Evolutionary conservation across 2,329 filamentous ascomycete genomes (phyloP).

Genomic region (Grosmannia huntii): DNA sequence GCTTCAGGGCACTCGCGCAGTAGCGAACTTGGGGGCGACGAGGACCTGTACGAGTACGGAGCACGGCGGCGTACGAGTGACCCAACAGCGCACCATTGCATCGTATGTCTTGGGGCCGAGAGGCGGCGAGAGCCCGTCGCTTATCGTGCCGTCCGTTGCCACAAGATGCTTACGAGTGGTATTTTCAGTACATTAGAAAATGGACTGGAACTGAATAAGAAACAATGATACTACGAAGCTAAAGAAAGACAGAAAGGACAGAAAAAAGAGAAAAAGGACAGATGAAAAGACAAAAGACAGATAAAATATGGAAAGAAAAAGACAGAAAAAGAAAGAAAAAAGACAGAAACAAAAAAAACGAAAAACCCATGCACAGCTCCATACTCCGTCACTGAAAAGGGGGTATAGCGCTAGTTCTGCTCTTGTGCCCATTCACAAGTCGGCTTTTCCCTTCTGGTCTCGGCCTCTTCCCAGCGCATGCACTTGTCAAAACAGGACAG

Average conservation of each 20-base stretch:
- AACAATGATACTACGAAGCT: too few species aligned
- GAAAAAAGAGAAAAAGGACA: too few species aligned
- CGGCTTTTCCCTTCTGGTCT: too few species aligned
- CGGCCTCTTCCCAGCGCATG: neutral
- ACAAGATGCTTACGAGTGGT: too few species aligned
- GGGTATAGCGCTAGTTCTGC: neutral
- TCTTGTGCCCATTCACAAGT: neutral
- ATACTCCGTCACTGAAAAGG: too few species aligned
- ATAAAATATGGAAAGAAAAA: neutral
- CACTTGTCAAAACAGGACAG: neutral
- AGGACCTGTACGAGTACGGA: neutral
- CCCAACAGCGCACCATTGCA: too few species aligned
- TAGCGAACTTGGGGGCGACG: neutral
- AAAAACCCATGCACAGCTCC: neutral
- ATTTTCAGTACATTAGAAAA: too few species aligned
- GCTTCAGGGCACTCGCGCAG: neutral
- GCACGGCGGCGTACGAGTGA: too few species aligned
- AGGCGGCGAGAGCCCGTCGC: too few species aligned
- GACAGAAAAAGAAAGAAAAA: neutral
- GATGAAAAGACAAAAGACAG: neutral
- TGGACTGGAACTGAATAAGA: neutral
- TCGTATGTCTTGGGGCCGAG: too few species aligned
- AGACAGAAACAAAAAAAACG: neutral
- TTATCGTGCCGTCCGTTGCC: too few species aligned
- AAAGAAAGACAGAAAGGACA: neutral